phyloP scores from a whole-genome alignment of 1,139 yeast genomes.

The Nadsonia starkeyi-henricii region DNA sequence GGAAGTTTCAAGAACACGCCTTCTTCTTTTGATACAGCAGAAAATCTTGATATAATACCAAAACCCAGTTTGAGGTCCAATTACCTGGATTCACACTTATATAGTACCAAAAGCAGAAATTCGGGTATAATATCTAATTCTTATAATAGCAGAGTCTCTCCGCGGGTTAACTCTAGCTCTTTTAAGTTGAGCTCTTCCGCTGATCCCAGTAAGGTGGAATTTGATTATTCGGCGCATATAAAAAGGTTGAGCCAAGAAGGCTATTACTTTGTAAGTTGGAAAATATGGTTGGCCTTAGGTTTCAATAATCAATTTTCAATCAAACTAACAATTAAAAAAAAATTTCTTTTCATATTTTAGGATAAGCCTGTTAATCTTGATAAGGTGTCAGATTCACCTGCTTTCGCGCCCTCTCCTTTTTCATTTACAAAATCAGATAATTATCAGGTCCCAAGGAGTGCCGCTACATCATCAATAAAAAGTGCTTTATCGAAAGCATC shows the following conservation, averaged over 20 bases:
- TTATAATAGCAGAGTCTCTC: slow-evolving; percentile 3
- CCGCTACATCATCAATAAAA: slow-evolving; percentile 6
- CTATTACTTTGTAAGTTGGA: background rate
- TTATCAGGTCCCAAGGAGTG: background rate
- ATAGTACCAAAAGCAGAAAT: background rate
- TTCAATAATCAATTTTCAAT: too few relatives aligned
- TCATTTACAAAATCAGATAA: background rate
- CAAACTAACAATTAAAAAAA: too few relatives aligned
- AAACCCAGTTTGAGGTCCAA: background rate
- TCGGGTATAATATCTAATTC: slow-evolving; percentile 2
- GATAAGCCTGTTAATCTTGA: too few relatives aligned
- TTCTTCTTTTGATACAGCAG: too few relatives aligned
- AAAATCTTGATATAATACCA: too few relatives aligned
- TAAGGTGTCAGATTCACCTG: too few relatives aligned
- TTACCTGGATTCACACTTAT: slow-evolving; percentile 1
- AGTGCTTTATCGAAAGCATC: slow-evolving; percentile 4
- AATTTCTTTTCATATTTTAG: too few relatives aligned
- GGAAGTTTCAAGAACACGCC: too few relatives aligned
- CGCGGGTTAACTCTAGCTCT: background rate
- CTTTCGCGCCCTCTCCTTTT: background rate
- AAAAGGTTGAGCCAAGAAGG: slow-evolving; percentile 36
- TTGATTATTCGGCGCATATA: slow-evolving; percentile 57
- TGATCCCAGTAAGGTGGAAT: slow-evolving; percentile 13
- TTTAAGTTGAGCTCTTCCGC: background rate
- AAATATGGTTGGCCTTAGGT: too few relatives aligned